phyloP scores from a whole-genome alignment of 257 asterid species.

The Ocimum tenuiflorum region DNA sequence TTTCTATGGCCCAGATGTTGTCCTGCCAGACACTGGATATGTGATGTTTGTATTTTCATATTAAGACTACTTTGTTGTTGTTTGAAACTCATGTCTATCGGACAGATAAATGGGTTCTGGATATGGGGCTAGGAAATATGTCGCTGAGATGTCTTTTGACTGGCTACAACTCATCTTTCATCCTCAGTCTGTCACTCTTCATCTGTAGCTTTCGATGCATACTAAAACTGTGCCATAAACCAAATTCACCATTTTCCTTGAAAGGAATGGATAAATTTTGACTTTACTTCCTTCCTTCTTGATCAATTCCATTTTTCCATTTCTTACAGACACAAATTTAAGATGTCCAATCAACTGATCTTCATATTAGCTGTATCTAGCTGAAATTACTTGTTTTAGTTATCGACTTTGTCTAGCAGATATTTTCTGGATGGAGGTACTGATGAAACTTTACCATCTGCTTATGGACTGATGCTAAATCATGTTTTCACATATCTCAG shows the following conservation, averaged over 20 bases:
- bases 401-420: slow-evolving; percentile 4
- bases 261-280: not conserved
- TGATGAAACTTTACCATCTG: not conserved
- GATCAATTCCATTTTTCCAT: not conserved
- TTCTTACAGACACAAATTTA: not conserved
- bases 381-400: not conserved
- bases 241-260: not conserved
- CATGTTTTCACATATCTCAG: slow-evolving; percentile 37
- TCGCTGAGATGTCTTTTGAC: slow-evolving; percentile 14
- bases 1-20: not conserved
- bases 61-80: not conserved
- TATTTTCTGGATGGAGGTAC: not conserved
- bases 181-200: slow-evolving; percentile 1
- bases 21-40: not conserved
- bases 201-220: slow-evolving; percentile 8
- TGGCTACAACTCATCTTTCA: not conserved
- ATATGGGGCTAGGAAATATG: not conserved
- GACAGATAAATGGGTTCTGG: not conserved
- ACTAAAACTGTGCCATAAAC: not conserved
- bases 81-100: not conserved
- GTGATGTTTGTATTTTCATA: not conserved
- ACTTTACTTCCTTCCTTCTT: not conserved
- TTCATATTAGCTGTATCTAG: slow-evolving; percentile 7
- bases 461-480: slow-evolving; percentile 9
- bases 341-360: not conserved